Evolutionary conservation across 176 grass and related monocot genomes (phyloP).

Genomic region (Bolboschoenus planiculmis): DNA sequence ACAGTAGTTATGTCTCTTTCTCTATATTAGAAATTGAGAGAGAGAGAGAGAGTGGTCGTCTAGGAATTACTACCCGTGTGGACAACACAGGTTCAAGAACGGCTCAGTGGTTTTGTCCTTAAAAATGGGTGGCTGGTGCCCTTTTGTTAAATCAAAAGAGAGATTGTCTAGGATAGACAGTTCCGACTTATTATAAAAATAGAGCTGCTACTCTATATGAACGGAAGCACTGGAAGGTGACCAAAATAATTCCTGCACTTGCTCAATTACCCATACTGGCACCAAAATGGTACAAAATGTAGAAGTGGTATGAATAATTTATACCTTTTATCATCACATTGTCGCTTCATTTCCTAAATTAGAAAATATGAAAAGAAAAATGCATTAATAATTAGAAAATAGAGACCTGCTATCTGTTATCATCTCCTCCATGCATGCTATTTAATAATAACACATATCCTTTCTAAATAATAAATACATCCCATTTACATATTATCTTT

Average conservation of each 20-base stretch:
- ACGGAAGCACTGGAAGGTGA: not conserved
- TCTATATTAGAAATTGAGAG: not conserved
- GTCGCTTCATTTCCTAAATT: conserved; percentile 91
- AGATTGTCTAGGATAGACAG: not conserved
- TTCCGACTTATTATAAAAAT: not conserved
- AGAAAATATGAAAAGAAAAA: conserved; percentile 8
- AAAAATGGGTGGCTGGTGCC: not conserved
- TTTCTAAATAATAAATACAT: not conserved
- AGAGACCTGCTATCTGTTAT: not conserved
- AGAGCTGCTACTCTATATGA: not conserved
- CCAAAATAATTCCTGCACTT: not conserved
- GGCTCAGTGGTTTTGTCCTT: not conserved
- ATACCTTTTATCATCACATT: conserved; percentile 96
- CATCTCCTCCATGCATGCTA: conserved; percentile 5
- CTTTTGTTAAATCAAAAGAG: not conserved
- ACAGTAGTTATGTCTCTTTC: not conserved
- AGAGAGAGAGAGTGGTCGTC: not conserved
- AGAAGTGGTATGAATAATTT: conserved; percentile 6
- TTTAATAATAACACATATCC: not conserved
- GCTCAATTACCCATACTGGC: not conserved
- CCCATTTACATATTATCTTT: not conserved
- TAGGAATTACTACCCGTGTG: not conserved
- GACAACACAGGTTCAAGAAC: not conserved
- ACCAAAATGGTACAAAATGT: not conserved
- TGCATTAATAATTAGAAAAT: not conserved